Evolutionary conservation across 1,139 yeast genomes (phyloP), one percentile per base, ranked within the genome.

Genomic region (Geotrichum klebahnii): DNA sequence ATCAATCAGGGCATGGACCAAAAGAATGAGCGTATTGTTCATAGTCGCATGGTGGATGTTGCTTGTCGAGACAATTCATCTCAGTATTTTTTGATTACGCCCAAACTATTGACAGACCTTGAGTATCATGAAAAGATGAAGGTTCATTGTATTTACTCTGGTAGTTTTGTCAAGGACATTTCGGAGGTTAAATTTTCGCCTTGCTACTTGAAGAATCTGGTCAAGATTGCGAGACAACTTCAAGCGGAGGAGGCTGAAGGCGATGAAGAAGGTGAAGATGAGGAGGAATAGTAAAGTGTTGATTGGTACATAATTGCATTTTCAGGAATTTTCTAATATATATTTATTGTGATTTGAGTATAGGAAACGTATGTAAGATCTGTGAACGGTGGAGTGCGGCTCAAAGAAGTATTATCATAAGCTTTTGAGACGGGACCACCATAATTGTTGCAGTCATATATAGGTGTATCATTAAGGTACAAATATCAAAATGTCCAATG

Each of bases 1-100:
- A 94, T 94, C 57, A 94, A 94, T 66, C 99, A 94, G 70, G 99
- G 98, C 57, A 90, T 94, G 97, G 99, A 94, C 68, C 88, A 95
- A 6, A 79, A 79, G 54, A 92, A 92, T 63, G 98, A 94, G 67
- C 79, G 94, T 56, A 76, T 80, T 70, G 94, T 95, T 2, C 97
- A 92, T 63, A 78, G 80, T 56, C 79, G 87, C 57, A 82, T 94
- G 76, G 97, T 92, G 2, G 81, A 84, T 52, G 82, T 85, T 42
- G 94, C 97, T 0, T 86, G 96, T 62, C 73, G 74, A 26, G 77
- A 75, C 17, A 60, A 61, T 41, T 72, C 78, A 0, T 76, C 80
- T 10, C 97, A 90, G 63, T 92, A 90, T 66, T 89, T 92, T 62
- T 74, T 92, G 64, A 88, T 92, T 37, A 92, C 98, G 0, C 99